Percentiles rank a stretch among this genome's conserved stretches.
Conservation (phyloP, 2,329 filamentous ascomycete genomes). For the Hawksworthiomyces lignivorus region DNA sequence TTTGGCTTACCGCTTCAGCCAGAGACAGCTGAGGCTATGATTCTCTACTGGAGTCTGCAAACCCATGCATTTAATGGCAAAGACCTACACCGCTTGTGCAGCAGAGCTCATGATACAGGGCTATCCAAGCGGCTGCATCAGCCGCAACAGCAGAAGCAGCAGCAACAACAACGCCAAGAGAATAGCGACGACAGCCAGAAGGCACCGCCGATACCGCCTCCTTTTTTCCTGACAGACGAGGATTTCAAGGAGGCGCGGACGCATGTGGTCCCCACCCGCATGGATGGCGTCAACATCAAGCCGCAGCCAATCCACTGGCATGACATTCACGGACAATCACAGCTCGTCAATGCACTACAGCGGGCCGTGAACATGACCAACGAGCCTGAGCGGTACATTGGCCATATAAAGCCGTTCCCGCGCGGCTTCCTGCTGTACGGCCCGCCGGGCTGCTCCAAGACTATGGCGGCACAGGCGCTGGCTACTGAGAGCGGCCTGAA, state of each 20-base stretch:
- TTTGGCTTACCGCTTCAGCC: slow-evolving; percentile 41
- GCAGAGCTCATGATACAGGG: too few relatives aligned
- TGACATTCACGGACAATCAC: slow-evolving; percentile 79
- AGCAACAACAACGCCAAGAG: not conserved
- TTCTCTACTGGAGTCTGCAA: slow-evolving; percentile 58
- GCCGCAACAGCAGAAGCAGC: too few relatives aligned
- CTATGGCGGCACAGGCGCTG: slow-evolving; percentile 80
- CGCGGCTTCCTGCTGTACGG: slow-evolving; percentile 87
- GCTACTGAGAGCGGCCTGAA: slow-evolving; percentile 88
- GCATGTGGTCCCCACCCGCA: slow-evolving; percentile 69
- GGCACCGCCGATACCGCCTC: not conserved
- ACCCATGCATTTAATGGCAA: slow-evolving; percentile 81
- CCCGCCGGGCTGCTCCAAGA: slow-evolving; percentile 91
- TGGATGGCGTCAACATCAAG: slow-evolving; percentile 83
- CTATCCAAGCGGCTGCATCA: too few relatives aligned
- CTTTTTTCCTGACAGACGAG: slow-evolving; percentile 25
- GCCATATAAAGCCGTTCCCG: slow-evolving; percentile 35
- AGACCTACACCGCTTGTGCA: slow-evolving; percentile 37
- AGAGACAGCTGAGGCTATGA: slow-evolving; percentile 41
- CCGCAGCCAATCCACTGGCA: slow-evolving; percentile 79
- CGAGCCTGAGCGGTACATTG: slow-evolving; percentile 23
- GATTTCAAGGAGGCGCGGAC: slow-evolving; percentile 61
- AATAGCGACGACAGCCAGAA: not conserved
- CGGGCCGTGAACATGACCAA: slow-evolving; percentile 38
- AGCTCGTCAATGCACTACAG: slow-evolving; percentile 57